Percentiles rank a stretch among this genome's conserved stretches.
Conservation (phyloP, 1,284 basidiomycete species). For the Ustanciosporium gigantosporum region DNA sequence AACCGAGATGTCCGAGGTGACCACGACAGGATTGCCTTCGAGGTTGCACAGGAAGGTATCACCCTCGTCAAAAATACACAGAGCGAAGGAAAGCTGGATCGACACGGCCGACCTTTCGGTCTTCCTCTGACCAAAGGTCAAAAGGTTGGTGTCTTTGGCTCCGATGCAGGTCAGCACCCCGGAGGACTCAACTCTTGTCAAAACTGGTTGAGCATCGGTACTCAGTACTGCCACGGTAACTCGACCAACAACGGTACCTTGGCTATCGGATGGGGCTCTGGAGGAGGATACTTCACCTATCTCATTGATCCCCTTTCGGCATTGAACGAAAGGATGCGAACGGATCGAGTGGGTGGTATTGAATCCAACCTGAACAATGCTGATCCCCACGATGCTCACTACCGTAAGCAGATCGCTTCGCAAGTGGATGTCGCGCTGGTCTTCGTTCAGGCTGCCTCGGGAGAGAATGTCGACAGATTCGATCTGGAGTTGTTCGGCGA, state of each 20-base stretch:
- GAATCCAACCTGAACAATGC: conserved; percentile 25
- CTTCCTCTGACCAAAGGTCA: conserved; percentile 29
- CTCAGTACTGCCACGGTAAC: conserved; percentile 36
- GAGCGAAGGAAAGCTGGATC: conserved; percentile 19
- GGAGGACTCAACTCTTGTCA: conserved; percentile 30
- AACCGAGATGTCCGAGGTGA: conserved; percentile 29
- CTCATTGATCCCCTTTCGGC: conserved; percentile 45
- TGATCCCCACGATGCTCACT: conserved; percentile 2
- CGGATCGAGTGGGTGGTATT: conserved; percentile 16
- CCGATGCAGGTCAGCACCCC: conserved; percentile 29
- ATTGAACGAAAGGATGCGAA: conserved; percentile 16
- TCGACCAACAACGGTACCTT: conserved; percentile 28
- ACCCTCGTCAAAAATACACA: conserved; percentile 32
- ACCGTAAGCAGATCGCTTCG: conserved; percentile 8
- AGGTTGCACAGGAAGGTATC: conserved; percentile 22
- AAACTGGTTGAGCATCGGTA: conserved; percentile 31
- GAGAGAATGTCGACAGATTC: conserved; percentile 62
- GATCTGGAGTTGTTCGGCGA: conserved; percentile 60
- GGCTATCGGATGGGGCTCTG: conserved; percentile 22
- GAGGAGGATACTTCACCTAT: conserved; percentile 41
- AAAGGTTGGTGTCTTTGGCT: conserved; percentile 27
- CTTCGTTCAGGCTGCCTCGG: conserved; percentile 62
- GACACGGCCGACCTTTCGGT: conserved; percentile 20
- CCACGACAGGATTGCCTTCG: conserved; percentile 27
- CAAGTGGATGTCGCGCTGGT: conserved; percentile 29